phyloP scores from a whole-genome alignment of 768 basidiomycete species.

The Hygrophoropsis aurantiaca region DNA sequence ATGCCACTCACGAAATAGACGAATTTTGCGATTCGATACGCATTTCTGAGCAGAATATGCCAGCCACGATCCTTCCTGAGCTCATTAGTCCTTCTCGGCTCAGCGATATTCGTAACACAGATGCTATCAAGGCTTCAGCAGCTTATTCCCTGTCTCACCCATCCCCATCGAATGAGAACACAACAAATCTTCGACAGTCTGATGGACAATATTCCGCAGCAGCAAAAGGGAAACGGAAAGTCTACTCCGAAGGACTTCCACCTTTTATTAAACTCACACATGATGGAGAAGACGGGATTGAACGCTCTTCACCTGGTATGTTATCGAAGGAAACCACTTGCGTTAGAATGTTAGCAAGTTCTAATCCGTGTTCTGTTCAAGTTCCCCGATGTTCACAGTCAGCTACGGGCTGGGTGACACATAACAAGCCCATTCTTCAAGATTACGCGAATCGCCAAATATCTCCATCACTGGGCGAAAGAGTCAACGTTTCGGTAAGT shows the following conservation, averaged over 20 bases:
- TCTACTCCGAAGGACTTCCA: neutral
- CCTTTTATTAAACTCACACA: neutral
- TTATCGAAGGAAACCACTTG: too few relatives aligned
- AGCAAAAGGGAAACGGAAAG: constrained; percentile 18
- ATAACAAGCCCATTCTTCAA: constrained; percentile 21
- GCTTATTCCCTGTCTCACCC: neutral
- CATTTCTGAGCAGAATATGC: constrained; percentile 6
- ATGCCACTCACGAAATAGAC: too few relatives aligned
- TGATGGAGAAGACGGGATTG: neutral
- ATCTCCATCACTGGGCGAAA: constrained; percentile 20
- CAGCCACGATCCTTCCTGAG: constrained; percentile 11
- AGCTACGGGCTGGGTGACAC: constrained; percentile 18
- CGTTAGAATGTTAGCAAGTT: neutral
- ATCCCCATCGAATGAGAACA: neutral
- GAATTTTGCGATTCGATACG: too few relatives aligned
- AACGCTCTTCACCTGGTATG: neutral
- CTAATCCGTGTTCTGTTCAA: neutral
- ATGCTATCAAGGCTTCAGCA: neutral
- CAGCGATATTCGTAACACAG: neutral
- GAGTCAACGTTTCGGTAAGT: constrained; percentile 24
- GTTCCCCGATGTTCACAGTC: constrained; percentile 8
- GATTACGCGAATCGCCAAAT: constrained; percentile 28
- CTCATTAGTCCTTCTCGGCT: constrained; percentile 11
- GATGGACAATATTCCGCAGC: constrained; percentile 4
- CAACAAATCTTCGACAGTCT: neutral